These are phyloP conservation scores for Phaeotremella skinneri DNA, from an alignment of 768 basidiomycete species.

Conservation along the genomic window DNA sequence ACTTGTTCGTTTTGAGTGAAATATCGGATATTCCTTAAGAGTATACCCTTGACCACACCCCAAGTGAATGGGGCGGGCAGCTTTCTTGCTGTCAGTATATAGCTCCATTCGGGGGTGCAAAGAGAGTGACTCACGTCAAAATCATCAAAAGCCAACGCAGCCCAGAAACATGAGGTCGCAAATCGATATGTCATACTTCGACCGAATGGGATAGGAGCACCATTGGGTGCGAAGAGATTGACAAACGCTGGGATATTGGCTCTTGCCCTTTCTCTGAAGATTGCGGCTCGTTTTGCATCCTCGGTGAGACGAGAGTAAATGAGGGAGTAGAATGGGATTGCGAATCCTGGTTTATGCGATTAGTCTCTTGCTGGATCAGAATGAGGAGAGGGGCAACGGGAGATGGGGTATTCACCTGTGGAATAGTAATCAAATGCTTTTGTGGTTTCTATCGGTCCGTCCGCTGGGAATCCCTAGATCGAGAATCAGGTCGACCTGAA, in stretches of 20 bases:
- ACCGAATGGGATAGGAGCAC: slow-evolving; percentile 62
- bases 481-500: background rate
- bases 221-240: slow-evolving; percentile 31
- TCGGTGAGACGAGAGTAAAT: slow-evolving; percentile 27
- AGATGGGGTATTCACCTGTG: too few relatives aligned
- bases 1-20: slow-evolving; percentile 62
- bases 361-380: too few relatives aligned
- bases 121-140: slow-evolving; percentile 59
- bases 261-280: slow-evolving; percentile 17
- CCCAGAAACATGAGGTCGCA: slow-evolving; percentile 55
- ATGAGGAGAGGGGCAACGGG: too few relatives aligned
- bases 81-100: slow-evolving; percentile 55
- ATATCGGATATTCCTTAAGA: slow-evolving; percentile 68
- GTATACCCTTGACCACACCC: slow-evolving; percentile 69
- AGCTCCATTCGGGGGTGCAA: slow-evolving; percentile 54
- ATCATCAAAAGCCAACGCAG: slow-evolving; percentile 29
- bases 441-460: slow-evolving; percentile 15
- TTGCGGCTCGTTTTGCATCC: slow-evolving; percentile 18
- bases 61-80: slow-evolving; percentile 64
- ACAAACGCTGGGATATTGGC: slow-evolving; percentile 11
- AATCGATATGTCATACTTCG: slow-evolving; percentile 72
- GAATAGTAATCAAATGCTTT: slow-evolving; percentile 40
- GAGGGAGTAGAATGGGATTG: slow-evolving; percentile 41
- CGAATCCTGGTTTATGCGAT: too few relatives aligned
- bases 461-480: slow-evolving; percentile 33